A percentile compares a stretch with the other conserved stretches of the same genome.
Conservation (phyloP, 2,329 filamentous ascomycete genomes). For the Aspergillus melleus region DNA sequence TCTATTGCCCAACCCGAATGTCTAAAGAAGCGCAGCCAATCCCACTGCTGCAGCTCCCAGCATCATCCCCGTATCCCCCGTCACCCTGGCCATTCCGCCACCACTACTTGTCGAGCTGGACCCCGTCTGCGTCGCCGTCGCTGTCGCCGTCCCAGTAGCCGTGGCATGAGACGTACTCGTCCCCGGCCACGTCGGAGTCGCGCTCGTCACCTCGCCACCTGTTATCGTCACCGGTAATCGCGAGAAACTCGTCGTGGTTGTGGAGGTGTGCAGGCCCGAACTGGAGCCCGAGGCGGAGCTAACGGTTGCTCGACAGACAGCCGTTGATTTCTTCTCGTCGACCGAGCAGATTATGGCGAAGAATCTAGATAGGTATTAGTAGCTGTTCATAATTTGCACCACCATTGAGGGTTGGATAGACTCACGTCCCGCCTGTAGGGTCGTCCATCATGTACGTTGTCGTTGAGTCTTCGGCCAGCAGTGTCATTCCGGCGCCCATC, state of each 20-base stretch:
- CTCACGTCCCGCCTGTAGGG: background rate
- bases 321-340: background rate
- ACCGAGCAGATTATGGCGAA: background rate
- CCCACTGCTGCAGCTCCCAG: constrained; percentile 8
- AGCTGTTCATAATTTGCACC: background rate
- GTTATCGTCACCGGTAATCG: background rate
- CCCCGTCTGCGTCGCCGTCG: background rate
- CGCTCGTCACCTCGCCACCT: background rate
- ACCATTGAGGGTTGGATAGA: background rate
- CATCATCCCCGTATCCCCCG: constrained; percentile 4
- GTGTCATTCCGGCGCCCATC: constrained; percentile 27
- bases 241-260: background rate
- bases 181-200: background rate
- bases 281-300: background rate
- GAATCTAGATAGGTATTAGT: background rate
- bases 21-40: background rate
- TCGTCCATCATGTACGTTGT: constrained; percentile 15
- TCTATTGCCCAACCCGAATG: background rate
- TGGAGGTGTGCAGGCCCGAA: background rate
- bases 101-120: constrained; percentile 4
- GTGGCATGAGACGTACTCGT: background rate
- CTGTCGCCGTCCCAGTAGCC: background rate
- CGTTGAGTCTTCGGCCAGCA: constrained; percentile 17
- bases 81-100: constrained; percentile 5
- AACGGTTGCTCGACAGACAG: background rate